Percentiles rank a stretch among this genome's conserved stretches.
These are phyloP conservation scores for Eutypella sp. DNA, from an alignment of 2,329 filamentous ascomycete genomes.

Conservation along the genomic window DNA sequence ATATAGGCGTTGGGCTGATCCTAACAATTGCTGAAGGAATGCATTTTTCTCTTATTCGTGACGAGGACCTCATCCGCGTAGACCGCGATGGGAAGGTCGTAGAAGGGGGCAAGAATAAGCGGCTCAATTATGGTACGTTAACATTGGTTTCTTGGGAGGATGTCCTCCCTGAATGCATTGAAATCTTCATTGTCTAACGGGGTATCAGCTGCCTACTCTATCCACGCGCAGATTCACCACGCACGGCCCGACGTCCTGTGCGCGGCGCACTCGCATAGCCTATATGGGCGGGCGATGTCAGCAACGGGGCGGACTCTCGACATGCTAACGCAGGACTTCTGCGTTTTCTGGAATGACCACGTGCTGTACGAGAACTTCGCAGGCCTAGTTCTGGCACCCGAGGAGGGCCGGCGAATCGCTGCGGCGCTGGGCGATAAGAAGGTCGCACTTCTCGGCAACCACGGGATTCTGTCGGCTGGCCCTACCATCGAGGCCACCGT, in stretches of 20 bases:
- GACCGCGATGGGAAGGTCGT: conserved; percentile 57
- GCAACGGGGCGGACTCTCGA: conserved; percentile 56
- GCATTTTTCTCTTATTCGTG: conserved; percentile 49
- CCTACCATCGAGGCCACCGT: conserved; percentile 45
- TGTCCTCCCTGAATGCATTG: too few relatives aligned
- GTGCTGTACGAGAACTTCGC: conserved; percentile 42
- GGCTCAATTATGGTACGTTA: conserved; percentile 20
- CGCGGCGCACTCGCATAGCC: conserved; percentile 49
- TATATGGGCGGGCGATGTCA: conserved; percentile 55
- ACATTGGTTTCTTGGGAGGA: too few relatives aligned
- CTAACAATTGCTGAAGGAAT: not conserved
- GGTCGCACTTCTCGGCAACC: conserved; percentile 49
- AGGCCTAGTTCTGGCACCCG: conserved; percentile 47
- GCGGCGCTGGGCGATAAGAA: conserved; percentile 42
- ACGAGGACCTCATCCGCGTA: conserved; percentile 64
- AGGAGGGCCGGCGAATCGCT: conserved; percentile 47
- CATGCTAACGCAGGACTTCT: conserved; percentile 60
- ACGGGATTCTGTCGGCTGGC: conserved; percentile 49
- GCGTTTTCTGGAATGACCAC: conserved; percentile 52
- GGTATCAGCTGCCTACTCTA: conserved; percentile 41
- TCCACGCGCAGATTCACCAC: conserved; percentile 47
- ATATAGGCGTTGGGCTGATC: not conserved
- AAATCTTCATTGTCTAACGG: too few relatives aligned
- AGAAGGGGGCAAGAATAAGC: conserved; percentile 47
- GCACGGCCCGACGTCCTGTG: conserved; percentile 50